Evolutionary conservation across 1,139 yeast genomes (phyloP), one percentile per base, ranked within the genome.

Genomic region (Nakaseomyces sp.): DNA sequence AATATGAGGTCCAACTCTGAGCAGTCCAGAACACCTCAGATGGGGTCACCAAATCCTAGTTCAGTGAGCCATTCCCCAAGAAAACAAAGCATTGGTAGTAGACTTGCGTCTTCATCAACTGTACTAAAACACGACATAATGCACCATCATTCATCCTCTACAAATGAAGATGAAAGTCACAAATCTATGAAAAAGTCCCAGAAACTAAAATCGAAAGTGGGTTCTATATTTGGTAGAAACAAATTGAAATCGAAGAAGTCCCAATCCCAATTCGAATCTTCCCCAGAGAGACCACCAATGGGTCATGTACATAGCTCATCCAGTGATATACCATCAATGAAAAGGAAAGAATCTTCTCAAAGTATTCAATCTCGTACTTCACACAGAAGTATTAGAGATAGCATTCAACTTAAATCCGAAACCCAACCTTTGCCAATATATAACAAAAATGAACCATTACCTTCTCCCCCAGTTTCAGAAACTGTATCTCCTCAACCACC

Each of bases 181-280:
- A 47, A 43, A 35, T 33, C 39, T 10, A 20, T 13, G 18, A 35
- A 35, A 13, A 35, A 35, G 18, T 15, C 18, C 12, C 18, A 58
- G 35, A 77, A 74, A 50, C 67, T 88, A 56, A 78, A 80, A 60
- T 83, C 94, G 5, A 79, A 71, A 59, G 88, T 88, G 33, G 96
- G 96, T 16, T 86, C 96, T 0, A 79, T 88, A 47, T 83, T 88
- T 62, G 81, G 83, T 37, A 76, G 84, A 52, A 79, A 77, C 56
- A 74, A 77, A 55, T 72, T 50, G 35, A 51, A 48, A 33, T 48
- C 47, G 18, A 58, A 52, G 42, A 58, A 42, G 16, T 32, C 35
- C 9, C 38, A 32, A 12, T 25, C 31, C 10, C 30, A 28, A 31
- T 17, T 35, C 16, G 26, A 13, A 10, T 18, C 37, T n/a, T 16